These are phyloP conservation scores for Parachaetomium inaequale DNA, from an alignment of 495 filamentous ascomycete genomes.

Conservation along the genomic window DNA sequence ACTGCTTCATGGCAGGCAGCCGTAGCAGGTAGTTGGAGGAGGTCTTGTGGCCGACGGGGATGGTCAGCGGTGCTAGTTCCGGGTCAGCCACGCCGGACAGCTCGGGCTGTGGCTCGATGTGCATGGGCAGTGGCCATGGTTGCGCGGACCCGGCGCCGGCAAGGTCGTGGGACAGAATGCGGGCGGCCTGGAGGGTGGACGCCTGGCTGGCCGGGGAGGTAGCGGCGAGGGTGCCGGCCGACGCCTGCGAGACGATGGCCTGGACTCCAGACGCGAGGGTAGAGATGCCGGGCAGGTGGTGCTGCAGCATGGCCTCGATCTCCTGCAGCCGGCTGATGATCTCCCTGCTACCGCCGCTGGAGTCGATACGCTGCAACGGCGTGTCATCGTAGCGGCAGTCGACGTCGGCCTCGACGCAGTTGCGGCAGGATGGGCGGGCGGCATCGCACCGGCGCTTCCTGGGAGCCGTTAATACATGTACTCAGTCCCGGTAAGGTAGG, in stretches of 20 bases:
- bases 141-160: conserved; percentile 4
- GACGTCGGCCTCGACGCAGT: conserved; percentile 10
- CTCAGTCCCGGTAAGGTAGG: background rate
- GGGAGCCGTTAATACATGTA: background rate
- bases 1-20: conserved; percentile 5
- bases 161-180: conserved; percentile 6
- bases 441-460: conserved; percentile 10
- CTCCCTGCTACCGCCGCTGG: conserved; percentile 1
- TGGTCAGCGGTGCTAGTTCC: conserved; percentile 3
- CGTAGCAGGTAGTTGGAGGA: conserved; percentile 9
- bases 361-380: conserved; percentile 5
- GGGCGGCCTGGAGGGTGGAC: conserved; percentile 2
- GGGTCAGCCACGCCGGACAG: background rate
- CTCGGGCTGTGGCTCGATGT: background rate
- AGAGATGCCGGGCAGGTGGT: conserved; percentile 9
- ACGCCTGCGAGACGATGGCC: conserved; percentile 4
- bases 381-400: conserved; percentile 11
- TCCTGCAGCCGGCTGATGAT: conserved; percentile 6
- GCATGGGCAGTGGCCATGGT: background rate
- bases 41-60: conserved; percentile 11
- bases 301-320: conserved; percentile 6
- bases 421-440: background rate
- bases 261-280: conserved; percentile 1
- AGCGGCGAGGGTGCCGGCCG: background rate
- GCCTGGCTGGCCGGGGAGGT: conserved; percentile 5